Conservation (phyloP, 225 moss, liverwort and hornwort genomes). For the Physcomitrellopsis africana region DNA sequence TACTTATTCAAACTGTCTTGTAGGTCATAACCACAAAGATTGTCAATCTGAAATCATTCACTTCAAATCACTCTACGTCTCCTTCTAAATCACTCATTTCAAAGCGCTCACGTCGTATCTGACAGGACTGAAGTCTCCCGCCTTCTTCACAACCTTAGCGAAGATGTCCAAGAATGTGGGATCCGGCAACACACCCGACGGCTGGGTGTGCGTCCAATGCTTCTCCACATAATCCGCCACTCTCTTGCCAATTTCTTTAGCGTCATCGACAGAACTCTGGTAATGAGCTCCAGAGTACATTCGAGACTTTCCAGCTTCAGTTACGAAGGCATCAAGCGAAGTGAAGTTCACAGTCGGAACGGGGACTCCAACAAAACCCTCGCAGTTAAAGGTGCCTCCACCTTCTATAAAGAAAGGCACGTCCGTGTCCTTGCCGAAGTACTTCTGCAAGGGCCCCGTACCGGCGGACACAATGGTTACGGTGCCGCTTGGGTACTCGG, state of each 20-base stretch:
- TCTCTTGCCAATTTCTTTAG: background rate
- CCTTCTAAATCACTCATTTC: no score
- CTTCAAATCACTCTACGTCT: no score
- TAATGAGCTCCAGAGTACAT: slow-evolving; percentile 39
- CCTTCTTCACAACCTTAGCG: slow-evolving; percentile 23
- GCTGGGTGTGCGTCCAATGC: slow-evolving; percentile 27
- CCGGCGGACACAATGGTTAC: slow-evolving; percentile 13
- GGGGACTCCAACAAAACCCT: slow-evolving; percentile 22
- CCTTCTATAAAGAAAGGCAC: slow-evolving; percentile 29
- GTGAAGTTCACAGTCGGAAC: slow-evolving; percentile 18
- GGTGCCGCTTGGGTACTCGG: slow-evolving; percentile 34
- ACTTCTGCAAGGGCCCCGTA: slow-evolving; percentile 28
- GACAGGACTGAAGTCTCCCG: slow-evolving; percentile 25
- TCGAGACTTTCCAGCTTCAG: slow-evolving; percentile 28
- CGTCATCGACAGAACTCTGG: slow-evolving; percentile 19
- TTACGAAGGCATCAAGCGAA: slow-evolving; percentile 26
- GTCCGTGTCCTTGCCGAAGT: slow-evolving; percentile 25
- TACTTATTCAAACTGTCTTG: no score
- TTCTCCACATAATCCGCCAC: slow-evolving; percentile 31
- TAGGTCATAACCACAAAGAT: no score
- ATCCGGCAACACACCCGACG: slow-evolving; percentile 31
- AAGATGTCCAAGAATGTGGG: slow-evolving; percentile 28
- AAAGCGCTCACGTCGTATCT: background rate
- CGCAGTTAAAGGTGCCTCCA: slow-evolving; percentile 27
- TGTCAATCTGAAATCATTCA: no score